Evolutionary conservation across 495 filamentous ascomycete genomes (phyloP).

Genomic region (Hypoxylon trugodes): DNA sequence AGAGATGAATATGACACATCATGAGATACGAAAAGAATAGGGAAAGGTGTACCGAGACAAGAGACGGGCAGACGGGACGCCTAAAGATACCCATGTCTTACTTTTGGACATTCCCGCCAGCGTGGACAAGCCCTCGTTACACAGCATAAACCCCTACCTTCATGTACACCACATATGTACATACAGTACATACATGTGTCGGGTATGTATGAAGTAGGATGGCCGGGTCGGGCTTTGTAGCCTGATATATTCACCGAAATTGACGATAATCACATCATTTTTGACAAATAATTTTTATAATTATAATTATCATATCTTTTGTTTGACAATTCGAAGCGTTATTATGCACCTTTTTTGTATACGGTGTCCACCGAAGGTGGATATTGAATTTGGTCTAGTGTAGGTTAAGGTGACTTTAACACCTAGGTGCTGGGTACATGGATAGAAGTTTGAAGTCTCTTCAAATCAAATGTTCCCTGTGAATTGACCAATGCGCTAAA

Average conservation of each 20-base stretch:
- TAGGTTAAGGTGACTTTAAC: no score
- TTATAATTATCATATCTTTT: not conserved
- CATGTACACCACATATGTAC: no score
- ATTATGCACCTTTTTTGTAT: not conserved
- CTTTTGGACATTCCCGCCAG: constrained; percentile 21
- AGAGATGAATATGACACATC: no score
- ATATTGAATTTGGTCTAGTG: not conserved
- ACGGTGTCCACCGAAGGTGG: no score
- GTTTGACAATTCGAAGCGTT: not conserved
- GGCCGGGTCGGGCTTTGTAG: constrained; percentile 8
- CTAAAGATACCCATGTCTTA: no score
- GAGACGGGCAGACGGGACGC: no score
- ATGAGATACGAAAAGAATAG: no score
- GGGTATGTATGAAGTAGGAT: not conserved
- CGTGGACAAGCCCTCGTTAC: constrained; percentile 28
- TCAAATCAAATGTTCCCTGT: not conserved
- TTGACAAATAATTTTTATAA: not conserved
- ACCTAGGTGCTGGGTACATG: no score
- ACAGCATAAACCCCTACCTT: constrained; percentile 30
- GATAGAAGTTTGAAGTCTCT: no score
- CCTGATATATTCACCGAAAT: constrained; percentile 10
- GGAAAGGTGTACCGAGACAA: no score
- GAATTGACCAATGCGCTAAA: constrained; percentile 1
- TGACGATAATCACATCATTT: constrained; percentile 15
- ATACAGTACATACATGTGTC: not conserved